Evolutionary conservation across 306 rosid genomes (phyloP).

Genomic region (Vachellia collinsii): DNA sequence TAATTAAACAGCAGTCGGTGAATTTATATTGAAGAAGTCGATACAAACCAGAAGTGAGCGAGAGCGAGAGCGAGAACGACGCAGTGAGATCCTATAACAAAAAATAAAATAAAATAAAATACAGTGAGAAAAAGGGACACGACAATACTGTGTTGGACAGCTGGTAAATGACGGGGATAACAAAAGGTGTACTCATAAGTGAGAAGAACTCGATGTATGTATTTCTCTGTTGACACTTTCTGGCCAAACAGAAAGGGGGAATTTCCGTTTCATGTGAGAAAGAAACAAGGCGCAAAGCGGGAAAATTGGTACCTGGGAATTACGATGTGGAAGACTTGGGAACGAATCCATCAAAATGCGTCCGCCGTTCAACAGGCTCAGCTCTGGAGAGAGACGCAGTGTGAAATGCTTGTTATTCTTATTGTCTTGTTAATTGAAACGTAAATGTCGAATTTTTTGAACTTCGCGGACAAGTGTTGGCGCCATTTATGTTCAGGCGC

Average conservation of each 20-base stretch:
- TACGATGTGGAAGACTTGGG: slow-evolving; percentile 17
- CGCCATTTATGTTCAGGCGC: slow-evolving; percentile 30
- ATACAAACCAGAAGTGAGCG: slow-evolving; percentile 66
- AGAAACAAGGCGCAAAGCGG: background rate
- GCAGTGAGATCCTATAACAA: slow-evolving; percentile 47
- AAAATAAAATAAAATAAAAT: background rate
- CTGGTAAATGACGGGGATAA: background rate
- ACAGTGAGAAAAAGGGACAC: background rate
- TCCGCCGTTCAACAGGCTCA: background rate
- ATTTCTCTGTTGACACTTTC: slow-evolving; percentile 26
- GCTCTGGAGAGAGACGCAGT: background rate
- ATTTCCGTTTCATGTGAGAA: background rate
- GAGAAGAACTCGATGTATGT: background rate
- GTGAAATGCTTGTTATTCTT: background rate
- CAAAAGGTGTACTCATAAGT: background rate
- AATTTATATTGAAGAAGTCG: slow-evolving; percentile 1
- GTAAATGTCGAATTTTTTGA: background rate
- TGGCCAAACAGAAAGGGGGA: slow-evolving; percentile 30
- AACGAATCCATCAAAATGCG: slow-evolving; percentile 46
- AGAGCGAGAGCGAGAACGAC: slow-evolving; percentile 35
- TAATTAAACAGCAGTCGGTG: slow-evolving; percentile 10
- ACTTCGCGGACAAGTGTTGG: slow-evolving; percentile 27
- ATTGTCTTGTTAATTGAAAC: too few relatives aligned
- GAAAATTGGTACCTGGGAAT: slow-evolving; percentile 53
- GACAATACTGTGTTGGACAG: background rate